Percentiles rank a stretch among this genome's conserved stretches.
Evolutionary conservation across 2,329 filamentous ascomycete genomes (phyloP).

Genomic region (Phaeosphaeriaceae sp.): DNA sequence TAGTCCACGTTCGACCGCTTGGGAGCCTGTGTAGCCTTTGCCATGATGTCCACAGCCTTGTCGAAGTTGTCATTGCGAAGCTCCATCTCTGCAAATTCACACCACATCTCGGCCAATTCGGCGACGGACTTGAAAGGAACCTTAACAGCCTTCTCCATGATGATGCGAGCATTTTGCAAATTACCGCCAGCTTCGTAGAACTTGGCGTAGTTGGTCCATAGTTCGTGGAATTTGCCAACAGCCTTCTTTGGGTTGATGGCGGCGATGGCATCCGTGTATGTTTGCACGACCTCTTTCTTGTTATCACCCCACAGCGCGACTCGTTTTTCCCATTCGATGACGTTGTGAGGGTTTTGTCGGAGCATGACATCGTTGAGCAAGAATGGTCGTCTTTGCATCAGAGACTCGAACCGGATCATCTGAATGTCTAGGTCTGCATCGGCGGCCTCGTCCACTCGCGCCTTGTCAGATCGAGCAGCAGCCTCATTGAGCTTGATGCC

Average conservation of each 20-base stretch:
- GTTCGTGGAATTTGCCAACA: slow-evolving; percentile 87
- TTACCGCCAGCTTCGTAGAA: slow-evolving; percentile 93
- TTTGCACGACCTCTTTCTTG: slow-evolving; percentile 87
- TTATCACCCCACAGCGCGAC: slow-evolving; percentile 97
- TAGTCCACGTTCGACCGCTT: slow-evolving; percentile 99
- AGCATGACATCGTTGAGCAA: slow-evolving; percentile 94
- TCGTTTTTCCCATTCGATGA: slow-evolving; percentile 95
- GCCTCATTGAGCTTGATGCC: slow-evolving; percentile 89
- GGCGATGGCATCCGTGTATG: slow-evolving; percentile 92
- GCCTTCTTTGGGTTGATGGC: slow-evolving; percentile 95
- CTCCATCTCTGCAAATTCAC: slow-evolving; percentile 99
- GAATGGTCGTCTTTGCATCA: slow-evolving; percentile 97
- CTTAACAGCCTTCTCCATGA: slow-evolving; percentile 97
- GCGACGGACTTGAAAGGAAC: slow-evolving; percentile 98
- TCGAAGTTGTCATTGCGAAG: slow-evolving; percentile 95
- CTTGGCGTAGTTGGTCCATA: slow-evolving; percentile 97
- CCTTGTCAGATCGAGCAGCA: slow-evolving; percentile 78
- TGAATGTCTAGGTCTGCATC: slow-evolving; percentile 95
- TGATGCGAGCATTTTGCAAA: slow-evolving; percentile 82
- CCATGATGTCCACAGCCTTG: slow-evolving; percentile 92
- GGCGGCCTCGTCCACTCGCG: slow-evolving; percentile 77
- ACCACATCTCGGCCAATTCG: slow-evolving; percentile 97
- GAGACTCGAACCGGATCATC: slow-evolving; percentile 96
- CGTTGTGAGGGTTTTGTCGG: slow-evolving; percentile 94
- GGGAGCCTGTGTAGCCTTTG: slow-evolving; percentile 94